A percentile compares a stretch with the other conserved stretches of the same genome.
phyloP scores from a whole-genome alignment of 257 asterid genomes.

The Solanum virginianum region DNA sequence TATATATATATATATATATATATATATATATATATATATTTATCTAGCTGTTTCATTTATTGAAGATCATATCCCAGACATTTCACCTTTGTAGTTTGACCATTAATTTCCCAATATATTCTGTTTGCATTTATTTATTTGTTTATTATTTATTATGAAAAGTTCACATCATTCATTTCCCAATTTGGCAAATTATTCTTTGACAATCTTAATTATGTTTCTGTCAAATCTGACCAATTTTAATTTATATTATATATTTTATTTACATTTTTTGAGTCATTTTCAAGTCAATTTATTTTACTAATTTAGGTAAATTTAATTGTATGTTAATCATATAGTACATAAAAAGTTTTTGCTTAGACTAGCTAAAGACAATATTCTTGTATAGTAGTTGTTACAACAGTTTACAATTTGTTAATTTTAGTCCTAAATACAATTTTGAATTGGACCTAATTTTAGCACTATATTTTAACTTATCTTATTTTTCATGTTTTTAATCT shows the following conservation, averaged over 20 bases:
- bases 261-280: neutral
- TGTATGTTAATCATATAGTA: neutral
- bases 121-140: neutral
- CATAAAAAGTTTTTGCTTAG: neutral
- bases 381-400: neutral
- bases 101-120: neutral
- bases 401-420: neutral
- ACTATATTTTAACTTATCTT: neutral
- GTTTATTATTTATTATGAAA: neutral
- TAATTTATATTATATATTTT: neutral
- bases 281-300: neutral
- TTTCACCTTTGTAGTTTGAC: neutral
- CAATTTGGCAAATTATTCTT: slow-evolving; percentile 1
- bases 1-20: no score
- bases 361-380: neutral
- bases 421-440: neutral
- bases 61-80: neutral
- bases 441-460: neutral
- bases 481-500: neutral
- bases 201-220: neutral
- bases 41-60: neutral
- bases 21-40: no score
- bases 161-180: neutral
- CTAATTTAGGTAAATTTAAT: neutral
- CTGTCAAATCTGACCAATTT: neutral